Conservation (phyloP, 345 rosid genomes). For the Boechera divaricarpa region DNA sequence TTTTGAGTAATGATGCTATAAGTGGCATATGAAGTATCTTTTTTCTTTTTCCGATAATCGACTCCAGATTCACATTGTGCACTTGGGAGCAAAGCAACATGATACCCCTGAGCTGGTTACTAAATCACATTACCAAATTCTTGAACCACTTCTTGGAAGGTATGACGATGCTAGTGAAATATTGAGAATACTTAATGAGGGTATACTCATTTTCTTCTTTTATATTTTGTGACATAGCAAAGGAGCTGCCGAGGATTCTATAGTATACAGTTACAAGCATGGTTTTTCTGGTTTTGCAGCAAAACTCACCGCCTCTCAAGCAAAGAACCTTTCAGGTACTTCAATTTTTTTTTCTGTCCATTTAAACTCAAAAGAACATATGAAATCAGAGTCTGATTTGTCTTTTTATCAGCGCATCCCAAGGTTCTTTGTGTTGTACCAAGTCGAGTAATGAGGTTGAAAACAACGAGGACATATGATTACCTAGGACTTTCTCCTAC, state of each 20-base stretch:
- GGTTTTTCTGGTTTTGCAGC: constrained; percentile 68
- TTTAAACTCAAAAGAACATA: constrained; percentile 10
- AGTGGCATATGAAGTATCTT: neutral
- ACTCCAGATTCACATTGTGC: constrained; percentile 61
- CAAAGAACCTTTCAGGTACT: constrained; percentile 50
- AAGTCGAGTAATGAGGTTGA: constrained; percentile 55
- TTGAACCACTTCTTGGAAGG: constrained; percentile 51
- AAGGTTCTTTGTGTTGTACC: constrained; percentile 61
- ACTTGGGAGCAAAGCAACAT: constrained; percentile 62
- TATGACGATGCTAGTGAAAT: neutral
- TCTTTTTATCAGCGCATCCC: constrained; percentile 48
- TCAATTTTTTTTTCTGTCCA: neutral
- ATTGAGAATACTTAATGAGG: neutral
- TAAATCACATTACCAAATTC: constrained; percentile 65
- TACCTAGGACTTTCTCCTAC: constrained; percentile 55
- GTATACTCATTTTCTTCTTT: neutral
- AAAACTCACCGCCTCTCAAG: constrained; percentile 52
- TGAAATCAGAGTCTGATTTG: neutral
- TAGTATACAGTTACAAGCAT: constrained; percentile 54
- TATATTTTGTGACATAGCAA: constrained; percentile 39
- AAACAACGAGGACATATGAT: constrained; percentile 67
- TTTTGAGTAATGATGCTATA: neutral
- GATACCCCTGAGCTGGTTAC: constrained; percentile 51
- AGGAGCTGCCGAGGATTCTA: constrained; percentile 48
- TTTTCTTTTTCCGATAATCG: neutral